Conservation (phyloP, 2,329 filamentous ascomycete genomes). For the Apiospora aurea region DNA sequence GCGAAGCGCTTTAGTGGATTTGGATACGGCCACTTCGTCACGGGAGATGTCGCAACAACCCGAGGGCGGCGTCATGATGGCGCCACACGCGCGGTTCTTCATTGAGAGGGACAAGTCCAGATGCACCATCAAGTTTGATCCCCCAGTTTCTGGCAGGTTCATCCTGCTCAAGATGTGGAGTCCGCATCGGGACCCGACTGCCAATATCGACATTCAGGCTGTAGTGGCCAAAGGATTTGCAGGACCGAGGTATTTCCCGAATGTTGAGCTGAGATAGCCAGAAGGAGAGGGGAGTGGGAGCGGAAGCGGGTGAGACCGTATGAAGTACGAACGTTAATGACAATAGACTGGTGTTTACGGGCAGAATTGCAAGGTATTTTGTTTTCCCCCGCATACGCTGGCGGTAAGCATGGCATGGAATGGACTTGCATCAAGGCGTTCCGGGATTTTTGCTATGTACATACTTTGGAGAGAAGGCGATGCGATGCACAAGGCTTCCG, state of each 20-base stretch:
- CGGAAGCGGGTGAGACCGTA: not conserved
- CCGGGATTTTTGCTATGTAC: not conserved
- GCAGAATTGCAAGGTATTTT: not conserved
- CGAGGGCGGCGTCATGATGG: slow-evolving; percentile 67
- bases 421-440: slow-evolving; percentile 17
- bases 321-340: slow-evolving; percentile 14
- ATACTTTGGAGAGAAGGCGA: not conserved
- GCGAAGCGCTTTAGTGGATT: slow-evolving; percentile 45
- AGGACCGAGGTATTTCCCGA: slow-evolving; percentile 84
- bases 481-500: not conserved
- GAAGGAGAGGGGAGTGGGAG: not conserved
- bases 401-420: not conserved
- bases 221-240: slow-evolving; percentile 85
- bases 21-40: slow-evolving; percentile 49
- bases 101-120: slow-evolving; percentile 84
- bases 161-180: slow-evolving; percentile 93
- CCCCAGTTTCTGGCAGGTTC: slow-evolving; percentile 80
- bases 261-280: slow-evolving; percentile 64
- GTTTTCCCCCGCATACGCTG: not conserved
- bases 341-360: slow-evolving; percentile 1
- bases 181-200: slow-evolving; percentile 66
- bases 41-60: slow-evolving; percentile 60
- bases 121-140: slow-evolving; percentile 86
- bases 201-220: slow-evolving; percentile 89
- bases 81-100: slow-evolving; percentile 81